Conservation (phyloP, 2,329 filamentous ascomycete genomes). For the Chalaropsis ovoidea region DNA sequence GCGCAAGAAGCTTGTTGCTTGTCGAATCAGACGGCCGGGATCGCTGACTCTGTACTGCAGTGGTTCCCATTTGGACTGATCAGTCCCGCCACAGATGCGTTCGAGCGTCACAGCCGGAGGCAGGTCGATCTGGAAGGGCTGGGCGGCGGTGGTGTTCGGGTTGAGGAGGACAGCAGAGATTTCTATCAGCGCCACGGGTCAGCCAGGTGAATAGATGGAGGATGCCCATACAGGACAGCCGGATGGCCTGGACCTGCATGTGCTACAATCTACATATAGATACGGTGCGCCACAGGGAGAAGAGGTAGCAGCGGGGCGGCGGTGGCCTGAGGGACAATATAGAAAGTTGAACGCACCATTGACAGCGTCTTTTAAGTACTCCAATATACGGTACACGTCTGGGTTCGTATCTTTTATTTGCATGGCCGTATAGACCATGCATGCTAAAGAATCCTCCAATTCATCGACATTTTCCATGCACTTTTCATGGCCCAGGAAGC, state of each 20-base stretch:
- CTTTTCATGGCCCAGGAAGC: constrained; percentile 44
- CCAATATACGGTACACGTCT: constrained; percentile 22
- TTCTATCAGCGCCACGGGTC: constrained; percentile 15
- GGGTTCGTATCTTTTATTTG: constrained; percentile 22
- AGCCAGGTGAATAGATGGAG: constrained; percentile 4
- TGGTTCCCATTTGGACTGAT: constrained; percentile 28
- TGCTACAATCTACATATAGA: neutral
- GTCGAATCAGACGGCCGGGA: constrained; percentile 39
- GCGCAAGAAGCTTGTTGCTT: constrained; percentile 38
- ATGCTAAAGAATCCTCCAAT: constrained; percentile 24
- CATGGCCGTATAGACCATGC: constrained; percentile 24
- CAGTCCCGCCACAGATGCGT: constrained; percentile 30
- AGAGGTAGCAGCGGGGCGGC: neutral
- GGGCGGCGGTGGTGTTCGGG: constrained; percentile 12
- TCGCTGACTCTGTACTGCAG: constrained; percentile 36
- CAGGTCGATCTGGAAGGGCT: constrained; percentile 31
- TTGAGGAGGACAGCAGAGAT: constrained; percentile 23
- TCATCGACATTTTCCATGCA: constrained; percentile 30
- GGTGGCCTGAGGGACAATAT: neutral
- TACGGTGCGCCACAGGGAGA: neutral
- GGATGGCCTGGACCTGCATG: neutral
- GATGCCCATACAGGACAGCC: neutral
- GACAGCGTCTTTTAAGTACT: constrained; percentile 25
- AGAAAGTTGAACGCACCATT: constrained; percentile 21
- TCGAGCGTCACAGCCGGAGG: constrained; percentile 36